Evolutionary conservation across 192 early-diverging fungal genomes (phyloP).

Genomic region (Chytriomyces sp.): DNA sequence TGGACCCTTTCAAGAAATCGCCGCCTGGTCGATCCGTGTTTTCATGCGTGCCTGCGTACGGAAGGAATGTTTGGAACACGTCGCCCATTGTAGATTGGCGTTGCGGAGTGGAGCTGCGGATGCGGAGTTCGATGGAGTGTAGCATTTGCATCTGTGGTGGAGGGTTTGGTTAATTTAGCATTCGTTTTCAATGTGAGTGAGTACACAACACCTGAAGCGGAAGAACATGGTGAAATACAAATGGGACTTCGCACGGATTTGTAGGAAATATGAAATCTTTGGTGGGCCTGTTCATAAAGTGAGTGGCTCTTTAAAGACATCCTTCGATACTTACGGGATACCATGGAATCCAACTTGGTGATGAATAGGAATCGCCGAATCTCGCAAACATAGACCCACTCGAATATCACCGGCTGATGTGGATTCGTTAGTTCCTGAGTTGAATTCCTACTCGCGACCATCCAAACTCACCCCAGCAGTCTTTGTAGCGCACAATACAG

Average conservation of each 20-base stretch:
- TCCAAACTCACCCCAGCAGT: constrained; percentile 51
- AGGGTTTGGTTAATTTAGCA: too few relatives aligned
- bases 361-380: constrained; percentile 48
- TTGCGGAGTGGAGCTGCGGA: neutral
- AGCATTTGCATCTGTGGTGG: constrained; percentile 53
- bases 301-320: constrained; percentile 13
- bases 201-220: too few relatives aligned
- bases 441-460: neutral
- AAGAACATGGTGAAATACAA: constrained; percentile 59
- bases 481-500: constrained; percentile 53
- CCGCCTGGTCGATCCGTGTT: constrained; percentile 17
- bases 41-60: neutral
- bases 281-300: constrained; percentile 18
- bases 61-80: neutral
- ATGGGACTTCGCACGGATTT: constrained; percentile 52
- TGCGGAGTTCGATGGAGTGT: constrained; percentile 19
- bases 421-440: neutral
- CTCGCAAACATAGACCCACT: constrained; percentile 59
- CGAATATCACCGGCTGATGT: constrained; percentile 55
- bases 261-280: constrained; percentile 38
- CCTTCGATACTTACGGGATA: constrained; percentile 2
- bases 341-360: constrained; percentile 26
- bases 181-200: too few relatives aligned
- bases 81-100: neutral
- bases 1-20: constrained; percentile 1